phyloP scores from a whole-genome alignment of 805 yeast genomes.

The Schwanniomyces sp. region DNA sequence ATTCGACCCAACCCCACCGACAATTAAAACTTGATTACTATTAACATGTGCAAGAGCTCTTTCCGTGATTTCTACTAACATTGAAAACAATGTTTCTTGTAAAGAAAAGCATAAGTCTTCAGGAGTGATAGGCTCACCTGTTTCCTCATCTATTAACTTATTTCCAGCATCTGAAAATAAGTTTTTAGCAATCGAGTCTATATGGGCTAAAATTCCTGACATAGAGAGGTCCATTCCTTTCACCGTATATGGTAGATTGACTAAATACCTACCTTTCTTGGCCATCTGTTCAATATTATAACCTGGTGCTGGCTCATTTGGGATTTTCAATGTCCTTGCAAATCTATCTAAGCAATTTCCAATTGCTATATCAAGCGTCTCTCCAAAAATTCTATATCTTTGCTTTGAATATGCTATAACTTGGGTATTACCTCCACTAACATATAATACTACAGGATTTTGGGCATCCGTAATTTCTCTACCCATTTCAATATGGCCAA shows the following conservation, averaged over 20 bases:
- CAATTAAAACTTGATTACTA: constrained; percentile 84
- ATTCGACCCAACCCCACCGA: constrained; percentile 98
- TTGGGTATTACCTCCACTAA: constrained; percentile 98
- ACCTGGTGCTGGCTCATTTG: constrained; percentile 96
- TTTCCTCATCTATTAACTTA: constrained; percentile 36
- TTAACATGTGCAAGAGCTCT: constrained; percentile 98
- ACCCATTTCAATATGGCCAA: constrained; percentile 99
- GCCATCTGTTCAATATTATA: constrained; percentile 96
- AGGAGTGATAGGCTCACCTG: constrained; percentile 59
- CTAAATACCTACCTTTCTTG: constrained; percentile 59
- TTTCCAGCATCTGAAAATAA: constrained; percentile 49
- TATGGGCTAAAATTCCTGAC: constrained; percentile 90
- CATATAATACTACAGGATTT: constrained; percentile 96
- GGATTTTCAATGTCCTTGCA: constrained; percentile 84
- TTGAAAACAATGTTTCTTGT: constrained; percentile 90
- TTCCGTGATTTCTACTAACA: constrained; percentile 97
- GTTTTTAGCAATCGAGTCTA: constrained; percentile 79
- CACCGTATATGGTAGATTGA: constrained; percentile 90
- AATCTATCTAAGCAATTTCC: constrained; percentile 96
- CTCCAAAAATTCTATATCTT: constrained; percentile 97
- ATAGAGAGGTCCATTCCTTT: constrained; percentile 98
- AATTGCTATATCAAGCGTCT: constrained; percentile 94
- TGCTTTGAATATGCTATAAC: constrained; percentile 95
- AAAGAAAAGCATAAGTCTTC: constrained; percentile 91
- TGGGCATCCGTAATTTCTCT: constrained; percentile 95